phyloP scores from a whole-genome alignment of 1,284 basidiomycete genomes.

The Caloboletus inedulis region DNA sequence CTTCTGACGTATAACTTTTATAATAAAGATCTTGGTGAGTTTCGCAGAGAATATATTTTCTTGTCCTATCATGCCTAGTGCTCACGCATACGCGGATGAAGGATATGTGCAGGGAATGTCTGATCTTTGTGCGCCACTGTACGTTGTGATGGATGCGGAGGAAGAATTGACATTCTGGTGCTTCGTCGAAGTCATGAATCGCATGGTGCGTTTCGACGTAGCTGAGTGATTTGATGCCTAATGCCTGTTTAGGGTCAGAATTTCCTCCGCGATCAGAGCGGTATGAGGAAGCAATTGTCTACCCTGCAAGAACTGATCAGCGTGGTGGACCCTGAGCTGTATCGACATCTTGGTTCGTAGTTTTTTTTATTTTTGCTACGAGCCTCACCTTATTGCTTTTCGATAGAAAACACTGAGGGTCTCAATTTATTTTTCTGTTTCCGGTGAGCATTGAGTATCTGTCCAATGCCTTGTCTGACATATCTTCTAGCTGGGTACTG shows the following conservation, averaged over 20 bases:
- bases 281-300: constrained; percentile 93
- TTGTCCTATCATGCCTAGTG: constrained; percentile 6
- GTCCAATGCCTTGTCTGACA: background rate
- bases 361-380: constrained; percentile 3
- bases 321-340: constrained; percentile 93
- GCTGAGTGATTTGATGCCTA: constrained; percentile 1
- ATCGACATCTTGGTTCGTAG: constrained; percentile 71
- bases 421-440: constrained; percentile 99
- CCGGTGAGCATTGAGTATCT: constrained; percentile 50
- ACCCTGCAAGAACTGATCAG: constrained; percentile 88
- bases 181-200: constrained; percentile 91
- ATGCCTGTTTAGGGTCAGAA: constrained; percentile 73
- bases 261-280: constrained; percentile 94
- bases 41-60: constrained; percentile 20
- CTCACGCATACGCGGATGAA: constrained; percentile 34
- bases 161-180: constrained; percentile 94
- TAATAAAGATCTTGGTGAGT: constrained; percentile 81
- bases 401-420: constrained; percentile 80
- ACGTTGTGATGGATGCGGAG: constrained; percentile 87
- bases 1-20: constrained; percentile 93
- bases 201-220: constrained; percentile 64
- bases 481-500: constrained; percentile 65
- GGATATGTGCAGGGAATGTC: constrained; percentile 98
- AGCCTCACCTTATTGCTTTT: background rate
- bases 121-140: constrained; percentile 91